Percentiles rank a stretch among this genome's conserved stretches.
Conservation (phyloP, 2,329 filamentous ascomycete genomes). For the Dactylella cylindrospora region DNA sequence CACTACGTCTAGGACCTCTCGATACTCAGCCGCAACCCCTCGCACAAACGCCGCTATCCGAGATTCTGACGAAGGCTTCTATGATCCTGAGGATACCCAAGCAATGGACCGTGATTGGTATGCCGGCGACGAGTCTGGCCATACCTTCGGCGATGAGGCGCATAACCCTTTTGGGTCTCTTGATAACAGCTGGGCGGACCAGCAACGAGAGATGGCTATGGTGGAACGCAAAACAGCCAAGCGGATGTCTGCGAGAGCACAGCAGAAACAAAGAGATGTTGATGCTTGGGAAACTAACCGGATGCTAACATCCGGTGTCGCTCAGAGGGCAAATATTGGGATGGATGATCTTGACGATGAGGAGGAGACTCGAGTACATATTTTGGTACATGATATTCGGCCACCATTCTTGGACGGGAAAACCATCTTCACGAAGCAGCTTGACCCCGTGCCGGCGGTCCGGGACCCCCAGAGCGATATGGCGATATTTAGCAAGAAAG, state of each 20-base stretch:
- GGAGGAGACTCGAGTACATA: slow-evolving; percentile 82
- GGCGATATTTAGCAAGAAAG: slow-evolving; percentile 96
- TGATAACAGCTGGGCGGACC: slow-evolving; percentile 71
- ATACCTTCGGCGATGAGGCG: slow-evolving; percentile 85
- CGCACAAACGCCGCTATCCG: slow-evolving; percentile 47
- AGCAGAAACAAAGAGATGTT: slow-evolving; percentile 88
- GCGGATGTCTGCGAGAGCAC: slow-evolving; percentile 69
- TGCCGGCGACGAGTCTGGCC: slow-evolving; percentile 77
- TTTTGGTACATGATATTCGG: slow-evolving; percentile 88
- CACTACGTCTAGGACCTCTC: slow-evolving; percentile 46
- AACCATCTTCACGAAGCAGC: slow-evolving; percentile 94
- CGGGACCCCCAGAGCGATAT: slow-evolving; percentile 95
- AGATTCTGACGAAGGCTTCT: slow-evolving; percentile 45
- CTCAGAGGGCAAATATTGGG: slow-evolving; percentile 79
- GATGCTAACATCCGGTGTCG: slow-evolving; percentile 94
- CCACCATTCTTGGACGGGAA: slow-evolving; percentile 93
- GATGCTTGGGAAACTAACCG: slow-evolving; percentile 99
- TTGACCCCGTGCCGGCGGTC: slow-evolving; percentile 91
- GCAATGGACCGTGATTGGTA: slow-evolving; percentile 93
- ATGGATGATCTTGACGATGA: slow-evolving; percentile 87
- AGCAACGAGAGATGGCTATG: slow-evolving; percentile 71
- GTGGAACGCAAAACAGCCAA: slow-evolving; percentile 77
- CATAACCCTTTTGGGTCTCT: slow-evolving; percentile 86
- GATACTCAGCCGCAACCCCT: slow-evolving; percentile 47
- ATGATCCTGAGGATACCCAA: slow-evolving; percentile 62